Conservation (phyloP, 2,329 filamentous ascomycete genomes). For the Uncinocarpus reesii region DNA sequence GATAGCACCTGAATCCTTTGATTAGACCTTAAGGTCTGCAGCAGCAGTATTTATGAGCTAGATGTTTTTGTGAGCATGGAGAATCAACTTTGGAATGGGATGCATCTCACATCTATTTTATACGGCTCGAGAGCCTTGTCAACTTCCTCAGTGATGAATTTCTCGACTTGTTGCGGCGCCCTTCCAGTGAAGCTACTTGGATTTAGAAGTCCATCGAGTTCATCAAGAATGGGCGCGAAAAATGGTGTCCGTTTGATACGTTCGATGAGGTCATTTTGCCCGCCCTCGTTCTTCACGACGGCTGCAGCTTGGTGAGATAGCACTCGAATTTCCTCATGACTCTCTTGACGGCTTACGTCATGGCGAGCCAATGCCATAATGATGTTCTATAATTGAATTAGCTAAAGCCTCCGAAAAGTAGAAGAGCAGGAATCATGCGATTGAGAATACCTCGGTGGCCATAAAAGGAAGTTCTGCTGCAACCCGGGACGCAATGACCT, state of each 20-base stretch:
- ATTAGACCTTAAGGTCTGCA: slow-evolving; percentile 7
- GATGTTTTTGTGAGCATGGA: not conserved
- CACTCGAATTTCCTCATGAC: slow-evolving; percentile 79
- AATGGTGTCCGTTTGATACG: slow-evolving; percentile 62
- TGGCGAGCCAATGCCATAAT: slow-evolving; percentile 68
- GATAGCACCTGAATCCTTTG: not conserved
- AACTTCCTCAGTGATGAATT: slow-evolving; percentile 30
- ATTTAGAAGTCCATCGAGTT: slow-evolving; percentile 59
- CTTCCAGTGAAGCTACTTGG: slow-evolving; percentile 51
- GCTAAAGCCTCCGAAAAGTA: not conserved
- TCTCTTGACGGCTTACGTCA: slow-evolving; percentile 64
- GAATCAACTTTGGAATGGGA: not conserved
- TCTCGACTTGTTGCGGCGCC: slow-evolving; percentile 44
- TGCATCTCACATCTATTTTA: slow-evolving; percentile 7
- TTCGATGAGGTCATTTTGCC: slow-evolving; percentile 70
- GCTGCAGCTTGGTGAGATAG: slow-evolving; percentile 64
- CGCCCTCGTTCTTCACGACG: slow-evolving; percentile 62
- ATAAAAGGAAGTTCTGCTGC: slow-evolving; percentile 78
- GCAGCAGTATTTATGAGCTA: slow-evolving; percentile 9
- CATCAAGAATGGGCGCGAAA: slow-evolving; percentile 59
- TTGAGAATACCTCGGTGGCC: slow-evolving; percentile 46
- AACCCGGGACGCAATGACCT: slow-evolving; percentile 56
- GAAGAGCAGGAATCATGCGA: slow-evolving; percentile 18
- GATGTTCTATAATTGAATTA: slow-evolving; percentile 36
- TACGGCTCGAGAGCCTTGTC: slow-evolving; percentile 15